phyloP scores from a whole-genome alignment of 768 basidiomycete genomes.

The Lactarius vividus region DNA sequence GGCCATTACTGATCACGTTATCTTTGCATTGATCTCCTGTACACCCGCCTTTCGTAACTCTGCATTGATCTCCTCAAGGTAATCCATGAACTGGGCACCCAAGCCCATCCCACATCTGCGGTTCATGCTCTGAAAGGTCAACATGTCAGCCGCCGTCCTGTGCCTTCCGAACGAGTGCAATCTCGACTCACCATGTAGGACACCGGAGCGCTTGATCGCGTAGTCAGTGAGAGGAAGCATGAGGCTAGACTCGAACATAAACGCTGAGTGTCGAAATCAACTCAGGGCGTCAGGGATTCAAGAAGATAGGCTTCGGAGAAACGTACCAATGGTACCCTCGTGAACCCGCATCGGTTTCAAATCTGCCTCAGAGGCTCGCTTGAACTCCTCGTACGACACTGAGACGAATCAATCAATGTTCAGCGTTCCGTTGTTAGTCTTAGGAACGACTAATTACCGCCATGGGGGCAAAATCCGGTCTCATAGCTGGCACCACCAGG shows the following conservation, averaged over 20 bases:
- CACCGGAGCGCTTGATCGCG: conserved; percentile 57
- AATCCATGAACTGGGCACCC: background rate
- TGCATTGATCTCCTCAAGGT: background rate
- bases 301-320: background rate
- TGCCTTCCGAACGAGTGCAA: background rate
- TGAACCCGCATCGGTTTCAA: conserved; percentile 49
- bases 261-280: conserved; percentile 36
- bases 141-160: background rate
- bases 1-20: background rate
- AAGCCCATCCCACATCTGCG: background rate
- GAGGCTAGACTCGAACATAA: conserved; percentile 66
- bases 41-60: background rate
- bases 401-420: background rate
- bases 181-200: conserved; percentile 41
- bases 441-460: conserved; percentile 40
- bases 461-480: conserved; percentile 63
- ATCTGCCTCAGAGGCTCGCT: conserved; percentile 53
- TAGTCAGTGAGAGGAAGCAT: conserved; percentile 63
- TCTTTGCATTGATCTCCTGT: background rate
- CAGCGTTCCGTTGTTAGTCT: background rate
- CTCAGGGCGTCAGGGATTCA: background rate
- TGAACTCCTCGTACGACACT: conserved; percentile 62
- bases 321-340: conserved; percentile 52
- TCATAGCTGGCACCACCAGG: conserved; percentile 63
- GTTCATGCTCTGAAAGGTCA: background rate